These are phyloP conservation scores for Kodamaea restingae DNA, from an alignment of 805 yeast genomes.

Conservation along the genomic window DNA sequence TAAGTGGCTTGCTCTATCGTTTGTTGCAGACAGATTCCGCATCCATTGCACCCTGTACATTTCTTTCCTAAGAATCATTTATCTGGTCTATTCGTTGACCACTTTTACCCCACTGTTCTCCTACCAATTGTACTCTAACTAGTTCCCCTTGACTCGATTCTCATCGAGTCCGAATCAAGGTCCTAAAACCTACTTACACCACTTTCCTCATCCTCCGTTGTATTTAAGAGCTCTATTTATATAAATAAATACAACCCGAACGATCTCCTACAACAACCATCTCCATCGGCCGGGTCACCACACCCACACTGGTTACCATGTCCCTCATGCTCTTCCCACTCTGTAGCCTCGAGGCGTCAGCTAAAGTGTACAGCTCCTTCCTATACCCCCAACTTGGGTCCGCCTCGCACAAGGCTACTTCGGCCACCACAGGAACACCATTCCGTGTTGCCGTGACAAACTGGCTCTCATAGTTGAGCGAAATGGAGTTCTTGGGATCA, in stretches of 20 bases:
- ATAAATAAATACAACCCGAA: conserved; percentile 61
- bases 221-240: conserved; percentile 34
- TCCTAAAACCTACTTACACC: too few species aligned
- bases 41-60: too few species aligned
- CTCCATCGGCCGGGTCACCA: conserved; percentile 48
- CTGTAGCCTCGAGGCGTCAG: conserved; percentile 35
- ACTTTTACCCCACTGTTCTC: too few species aligned
- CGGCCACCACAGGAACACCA: conserved; percentile 39
- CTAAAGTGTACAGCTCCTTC: conserved; percentile 7
- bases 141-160: too few species aligned
- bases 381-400: conserved; percentile 6
- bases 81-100: too few species aligned
- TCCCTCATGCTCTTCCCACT: conserved; percentile 48
- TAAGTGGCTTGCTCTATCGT: too few species aligned
- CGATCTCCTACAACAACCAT: conserved; percentile 66
- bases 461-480: conserved; percentile 19
- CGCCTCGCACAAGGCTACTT: conserved; percentile 20
- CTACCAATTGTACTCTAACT: too few species aligned
- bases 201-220: background rate
- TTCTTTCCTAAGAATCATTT: too few species aligned
- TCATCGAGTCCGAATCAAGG: too few species aligned
- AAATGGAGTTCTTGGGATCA: conserved; percentile 15
- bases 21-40: too few species aligned
- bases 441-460: conserved; percentile 17
- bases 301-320: conserved; percentile 44